phyloP scores from a whole-genome alignment of 176 grass and related monocot species.

The Oryza australiensis region DNA sequence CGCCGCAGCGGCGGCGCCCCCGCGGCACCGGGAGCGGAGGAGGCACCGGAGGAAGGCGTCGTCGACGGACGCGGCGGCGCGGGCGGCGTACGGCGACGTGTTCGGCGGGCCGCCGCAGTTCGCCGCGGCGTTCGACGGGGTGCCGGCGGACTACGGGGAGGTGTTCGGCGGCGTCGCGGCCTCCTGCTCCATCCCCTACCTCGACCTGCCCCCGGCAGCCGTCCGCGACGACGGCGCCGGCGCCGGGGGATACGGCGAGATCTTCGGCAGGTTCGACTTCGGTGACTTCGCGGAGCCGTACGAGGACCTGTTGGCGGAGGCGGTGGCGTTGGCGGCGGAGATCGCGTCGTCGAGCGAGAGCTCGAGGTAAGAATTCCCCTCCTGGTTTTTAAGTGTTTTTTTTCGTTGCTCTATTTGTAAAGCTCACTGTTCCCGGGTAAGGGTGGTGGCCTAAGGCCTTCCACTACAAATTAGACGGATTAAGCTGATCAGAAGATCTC shows the following conservation, averaged over 20 bases:
- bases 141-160: constrained; percentile 66
- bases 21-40: constrained; percentile 31
- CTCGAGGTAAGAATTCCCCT: constrained; percentile 39
- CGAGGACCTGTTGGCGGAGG: constrained; percentile 65
- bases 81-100: constrained; percentile 61
- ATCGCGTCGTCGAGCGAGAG: constrained; percentile 45
- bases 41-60: constrained; percentile 53
- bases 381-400: neutral
- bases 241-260: constrained; percentile 66
- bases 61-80: constrained; percentile 24
- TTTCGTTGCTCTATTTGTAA: neutral
- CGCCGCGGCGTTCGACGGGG: constrained; percentile 38
- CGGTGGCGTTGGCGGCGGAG: constrained; percentile 47
- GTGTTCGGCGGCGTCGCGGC: constrained; percentile 72
- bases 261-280: constrained; percentile 72
- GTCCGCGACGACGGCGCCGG: constrained; percentile 4
- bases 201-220: constrained; percentile 61
- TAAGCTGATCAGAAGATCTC: neutral
- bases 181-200: constrained; percentile 88
- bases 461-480: neutral
- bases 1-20: constrained; percentile 7
- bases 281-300: constrained; percentile 63
- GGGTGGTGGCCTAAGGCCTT: neutral
- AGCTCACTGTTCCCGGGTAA: neutral
- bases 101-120: constrained; percentile 66